Conservation (phyloP, 2,329 filamentous ascomycete species). For the Sporothrix protearum region DNA sequence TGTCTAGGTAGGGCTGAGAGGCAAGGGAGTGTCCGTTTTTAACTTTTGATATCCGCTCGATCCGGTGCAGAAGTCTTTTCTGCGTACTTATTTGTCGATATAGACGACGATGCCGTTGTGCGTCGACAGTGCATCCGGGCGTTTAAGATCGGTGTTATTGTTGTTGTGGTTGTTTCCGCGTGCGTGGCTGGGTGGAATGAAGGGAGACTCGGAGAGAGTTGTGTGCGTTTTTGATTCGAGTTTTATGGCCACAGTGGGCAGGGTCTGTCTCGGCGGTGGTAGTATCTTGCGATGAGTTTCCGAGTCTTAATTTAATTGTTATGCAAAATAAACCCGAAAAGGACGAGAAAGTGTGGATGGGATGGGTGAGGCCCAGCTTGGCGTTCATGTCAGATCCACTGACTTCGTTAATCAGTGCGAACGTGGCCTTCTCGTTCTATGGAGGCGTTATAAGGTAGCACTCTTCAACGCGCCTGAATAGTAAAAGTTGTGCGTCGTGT, state of each 20-base stretch:
- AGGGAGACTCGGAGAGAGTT: not conserved
- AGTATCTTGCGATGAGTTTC: not conserved
- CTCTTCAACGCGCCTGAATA: not conserved
- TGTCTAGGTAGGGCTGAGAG: not conserved
- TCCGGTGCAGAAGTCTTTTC: no score
- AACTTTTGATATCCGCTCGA: not conserved
- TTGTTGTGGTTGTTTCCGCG: not conserved
- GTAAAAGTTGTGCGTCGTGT: not conserved
- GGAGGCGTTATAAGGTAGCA: not conserved
- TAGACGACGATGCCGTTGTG: not conserved
- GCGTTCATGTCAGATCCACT: no score
- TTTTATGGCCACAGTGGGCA: not conserved
- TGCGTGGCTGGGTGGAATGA: not conserved
- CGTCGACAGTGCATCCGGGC: not conserved
- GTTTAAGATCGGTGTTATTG: not conserved
- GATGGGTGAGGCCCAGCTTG: no score
- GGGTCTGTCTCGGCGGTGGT: not conserved
- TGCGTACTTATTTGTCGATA: no score
- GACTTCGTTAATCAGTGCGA: not conserved
- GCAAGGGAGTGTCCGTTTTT: not conserved
- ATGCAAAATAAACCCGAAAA: not conserved
- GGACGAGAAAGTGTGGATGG: no score
- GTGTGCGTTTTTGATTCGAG: not conserved
- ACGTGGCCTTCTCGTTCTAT: not conserved
- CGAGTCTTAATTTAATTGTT: not conserved